Percentiles rank a stretch among this genome's conserved stretches.
These are phyloP conservation scores for Malus hybrid DNA, from an alignment of 331 rosid species.

Conservation along the genomic window DNA sequence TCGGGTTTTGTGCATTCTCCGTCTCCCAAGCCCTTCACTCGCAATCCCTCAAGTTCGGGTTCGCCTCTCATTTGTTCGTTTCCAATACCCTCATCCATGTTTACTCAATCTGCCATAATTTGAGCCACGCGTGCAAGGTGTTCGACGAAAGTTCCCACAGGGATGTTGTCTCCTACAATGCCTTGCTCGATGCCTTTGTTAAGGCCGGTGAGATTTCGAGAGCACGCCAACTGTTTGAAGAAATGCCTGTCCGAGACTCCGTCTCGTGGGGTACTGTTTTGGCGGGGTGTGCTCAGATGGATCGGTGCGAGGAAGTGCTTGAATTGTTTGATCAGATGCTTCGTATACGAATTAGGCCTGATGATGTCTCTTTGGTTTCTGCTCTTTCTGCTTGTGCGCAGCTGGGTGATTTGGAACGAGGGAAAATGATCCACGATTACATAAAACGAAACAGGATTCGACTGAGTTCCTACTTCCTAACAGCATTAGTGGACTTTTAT, in stretches of 20 bases:
- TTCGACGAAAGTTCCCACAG: slow-evolving; percentile 22
- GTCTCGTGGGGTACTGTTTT: slow-evolving; percentile 70
- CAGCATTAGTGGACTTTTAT: slow-evolving; percentile 70
- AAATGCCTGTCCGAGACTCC: slow-evolving; percentile 42
- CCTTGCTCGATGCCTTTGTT: slow-evolving; percentile 46
- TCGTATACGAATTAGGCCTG: slow-evolving; percentile 28
- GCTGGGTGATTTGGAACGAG: slow-evolving; percentile 56
- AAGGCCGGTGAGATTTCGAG: slow-evolving; percentile 29
- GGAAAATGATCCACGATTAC: slow-evolving; percentile 39
- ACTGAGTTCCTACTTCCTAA: slow-evolving; percentile 43
- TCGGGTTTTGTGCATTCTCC: slow-evolving; percentile 19
- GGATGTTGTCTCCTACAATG: slow-evolving; percentile 53
- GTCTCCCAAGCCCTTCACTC: slow-evolving; percentile 43
- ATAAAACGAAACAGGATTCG: slow-evolving; percentile 29
- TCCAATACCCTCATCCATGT: slow-evolving; percentile 42
- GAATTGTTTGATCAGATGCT: slow-evolving; percentile 47
- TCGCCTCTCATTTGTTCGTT: slow-evolving; percentile 29
- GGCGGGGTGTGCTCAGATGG: slow-evolving; percentile 50
- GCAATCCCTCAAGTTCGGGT: slow-evolving; percentile 48
- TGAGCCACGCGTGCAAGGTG: slow-evolving; percentile 32
- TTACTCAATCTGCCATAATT: slow-evolving; percentile 26
- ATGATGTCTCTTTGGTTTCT: slow-evolving; percentile 54
- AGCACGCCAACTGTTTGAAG: slow-evolving; percentile 50
- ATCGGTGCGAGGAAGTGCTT: slow-evolving; percentile 28
- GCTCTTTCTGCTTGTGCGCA: slow-evolving; percentile 71